Conservation (phyloP, 2,329 filamentous ascomycete species). For the Didymella arachidicola region DNA sequence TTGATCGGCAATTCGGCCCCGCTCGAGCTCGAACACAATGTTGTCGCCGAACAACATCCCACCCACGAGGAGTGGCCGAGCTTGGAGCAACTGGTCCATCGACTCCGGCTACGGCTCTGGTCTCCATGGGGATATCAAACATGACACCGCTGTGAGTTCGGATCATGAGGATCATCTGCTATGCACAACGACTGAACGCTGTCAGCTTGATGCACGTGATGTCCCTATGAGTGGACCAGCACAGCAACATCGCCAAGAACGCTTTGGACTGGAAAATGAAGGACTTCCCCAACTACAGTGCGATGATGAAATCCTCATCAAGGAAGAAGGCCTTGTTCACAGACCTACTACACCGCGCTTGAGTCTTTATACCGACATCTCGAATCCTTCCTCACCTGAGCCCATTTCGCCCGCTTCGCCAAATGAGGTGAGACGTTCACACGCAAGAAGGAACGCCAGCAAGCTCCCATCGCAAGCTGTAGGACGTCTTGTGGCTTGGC, state of each 20-base stretch:
- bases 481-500: slow-evolving; percentile 39
- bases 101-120: slow-evolving; percentile 47
- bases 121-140: slow-evolving; percentile 22
- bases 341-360: slow-evolving; percentile 9
- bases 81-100: slow-evolving; percentile 42
- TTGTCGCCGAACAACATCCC: slow-evolving; percentile 32
- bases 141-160: slow-evolving; percentile 20
- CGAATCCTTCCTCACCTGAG: slow-evolving; percentile 10
- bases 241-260: neutral
- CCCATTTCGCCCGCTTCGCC: slow-evolving; percentile 10
- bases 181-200: neutral
- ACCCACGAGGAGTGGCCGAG: slow-evolving; percentile 26
- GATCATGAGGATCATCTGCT: neutral
- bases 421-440: slow-evolving; percentile 37
- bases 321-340: slow-evolving; percentile 1
- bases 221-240: neutral
- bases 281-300: neutral
- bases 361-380: slow-evolving; percentile 7
- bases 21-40: slow-evolving; percentile 27
- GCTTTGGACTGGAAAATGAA: neutral
- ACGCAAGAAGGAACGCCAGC: slow-evolving; percentile 35
- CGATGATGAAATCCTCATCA: neutral
- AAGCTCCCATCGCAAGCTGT: slow-evolving; percentile 44
- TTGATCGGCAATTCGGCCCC: slow-evolving; percentile 3
- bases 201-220: slow-evolving; percentile 34